Conservation (phyloP, 2,329 filamentous ascomycete species). For the Chaetomiaceae sp. region DNA sequence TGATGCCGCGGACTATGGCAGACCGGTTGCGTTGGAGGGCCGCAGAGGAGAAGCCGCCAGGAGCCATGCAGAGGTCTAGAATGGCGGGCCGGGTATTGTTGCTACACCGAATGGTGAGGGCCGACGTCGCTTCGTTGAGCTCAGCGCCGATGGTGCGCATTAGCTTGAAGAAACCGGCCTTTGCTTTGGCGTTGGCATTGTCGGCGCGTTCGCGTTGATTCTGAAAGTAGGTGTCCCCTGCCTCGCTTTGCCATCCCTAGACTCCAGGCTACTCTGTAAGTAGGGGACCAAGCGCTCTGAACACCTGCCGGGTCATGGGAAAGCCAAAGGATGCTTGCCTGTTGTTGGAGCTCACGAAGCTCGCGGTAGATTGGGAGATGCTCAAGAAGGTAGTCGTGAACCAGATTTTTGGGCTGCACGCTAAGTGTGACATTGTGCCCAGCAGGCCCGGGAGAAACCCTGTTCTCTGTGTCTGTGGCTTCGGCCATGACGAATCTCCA, state of each 20-base stretch:
- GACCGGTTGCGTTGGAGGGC: conserved; percentile 32
- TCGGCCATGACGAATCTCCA: too few species aligned
- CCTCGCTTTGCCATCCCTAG: conserved; percentile 40
- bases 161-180: conserved; percentile 33
- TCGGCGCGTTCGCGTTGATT: conserved; percentile 35
- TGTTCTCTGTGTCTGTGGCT: not conserved
- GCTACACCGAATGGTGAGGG: conserved; percentile 25
- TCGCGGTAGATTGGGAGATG: conserved; percentile 1
- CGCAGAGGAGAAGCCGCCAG: conserved; percentile 43
- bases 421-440: not conserved
- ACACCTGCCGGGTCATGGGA: not conserved
- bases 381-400: conserved; percentile 1
- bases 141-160: conserved; percentile 40
- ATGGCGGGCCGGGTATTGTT: conserved; percentile 26
- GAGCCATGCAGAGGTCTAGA: conserved; percentile 52
- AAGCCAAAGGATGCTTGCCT: not conserved
- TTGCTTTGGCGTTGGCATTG: conserved; percentile 20
- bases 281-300: not conserved
- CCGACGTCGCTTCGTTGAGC: conserved; percentile 31
- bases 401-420: not conserved
- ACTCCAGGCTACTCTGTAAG: not conserved
- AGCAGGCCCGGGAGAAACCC: not conserved
- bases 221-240: conserved; percentile 38
- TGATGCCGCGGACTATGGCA: conserved; percentile 34
- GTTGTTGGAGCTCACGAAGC: conserved; percentile 4